These are phyloP conservation scores for Blepharisma japonicum DNA, from an alignment of 73 alveolate genomes.

Conservation along the genomic window DNA sequence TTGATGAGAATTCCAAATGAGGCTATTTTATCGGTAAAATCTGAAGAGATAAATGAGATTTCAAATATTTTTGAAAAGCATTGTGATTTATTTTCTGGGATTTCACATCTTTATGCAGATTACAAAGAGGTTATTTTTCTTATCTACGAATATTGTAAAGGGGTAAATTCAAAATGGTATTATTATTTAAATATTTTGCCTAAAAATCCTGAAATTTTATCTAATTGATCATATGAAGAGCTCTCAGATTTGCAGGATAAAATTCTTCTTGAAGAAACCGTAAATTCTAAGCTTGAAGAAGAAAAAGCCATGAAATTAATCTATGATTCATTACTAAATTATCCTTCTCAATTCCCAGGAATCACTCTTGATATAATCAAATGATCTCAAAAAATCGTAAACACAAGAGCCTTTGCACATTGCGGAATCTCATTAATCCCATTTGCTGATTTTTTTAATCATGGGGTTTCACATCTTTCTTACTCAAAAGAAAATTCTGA, in stretches of 20 bases:
- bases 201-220: slow-evolving; percentile 36
- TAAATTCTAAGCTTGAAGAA: not conserved
- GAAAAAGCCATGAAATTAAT: not conserved
- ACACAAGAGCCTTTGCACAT: slow-evolving; percentile 17
- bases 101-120: no score
- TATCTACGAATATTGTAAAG: slow-evolving; percentile 41
- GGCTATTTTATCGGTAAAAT: no score
- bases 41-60: no score
- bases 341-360: not conserved
- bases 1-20: no score
- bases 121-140: slow-evolving; percentile 15
- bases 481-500: no score
- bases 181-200: slow-evolving; percentile 53
- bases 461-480: not conserved
- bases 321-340: not conserved
- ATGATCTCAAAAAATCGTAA: not conserved
- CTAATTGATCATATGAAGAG: slow-evolving; percentile 44
- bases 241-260: slow-evolving; percentile 42
- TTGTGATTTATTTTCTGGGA: no score
- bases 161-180: slow-evolving; percentile 42
- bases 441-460: slow-evolving; percentile 26
- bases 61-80: no score
- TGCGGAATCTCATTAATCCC: slow-evolving; percentile 2
- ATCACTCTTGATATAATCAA: not conserved
- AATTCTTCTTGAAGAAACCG: not conserved